Conservation (phyloP, 202 grass and related monocot species). For the Carex sylvatica region DNA sequence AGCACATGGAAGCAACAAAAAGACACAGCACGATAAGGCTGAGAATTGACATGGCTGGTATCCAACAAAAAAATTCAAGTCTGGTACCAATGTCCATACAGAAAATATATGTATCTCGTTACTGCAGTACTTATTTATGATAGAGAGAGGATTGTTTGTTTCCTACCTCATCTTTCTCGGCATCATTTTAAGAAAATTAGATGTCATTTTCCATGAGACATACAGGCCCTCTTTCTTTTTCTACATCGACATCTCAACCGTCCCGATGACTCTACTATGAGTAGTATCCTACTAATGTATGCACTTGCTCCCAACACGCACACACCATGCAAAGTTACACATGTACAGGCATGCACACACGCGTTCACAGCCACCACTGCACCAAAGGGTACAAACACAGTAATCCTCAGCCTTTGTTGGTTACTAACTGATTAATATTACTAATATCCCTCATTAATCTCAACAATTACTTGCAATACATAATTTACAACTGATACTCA, state of each 20-base stretch:
- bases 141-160: neutral
- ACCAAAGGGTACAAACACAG: neutral
- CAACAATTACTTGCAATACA: neutral
- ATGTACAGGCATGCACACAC: no score
- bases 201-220: constrained; percentile 23
- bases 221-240: neutral
- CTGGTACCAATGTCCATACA: neutral
- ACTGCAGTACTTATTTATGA: neutral
- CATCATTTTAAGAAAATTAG: constrained; percentile 19
- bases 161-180: neutral
- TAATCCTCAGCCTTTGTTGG: neutral
- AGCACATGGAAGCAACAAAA: neutral
- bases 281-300: neutral
- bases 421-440: neutral
- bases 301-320: neutral
- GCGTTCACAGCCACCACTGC: neutral
- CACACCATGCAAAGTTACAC: neutral
- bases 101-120: neutral
- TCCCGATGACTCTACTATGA: constrained; percentile 12
- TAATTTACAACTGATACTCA: neutral
- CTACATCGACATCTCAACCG: constrained; percentile 24
- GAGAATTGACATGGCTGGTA: neutral
- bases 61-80: neutral
- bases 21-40: neutral
- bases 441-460: neutral